These are phyloP conservation scores for Globisporangium iwayamae DNA, from an alignment of 352 stramenopile species.

Conservation along the genomic window DNA sequence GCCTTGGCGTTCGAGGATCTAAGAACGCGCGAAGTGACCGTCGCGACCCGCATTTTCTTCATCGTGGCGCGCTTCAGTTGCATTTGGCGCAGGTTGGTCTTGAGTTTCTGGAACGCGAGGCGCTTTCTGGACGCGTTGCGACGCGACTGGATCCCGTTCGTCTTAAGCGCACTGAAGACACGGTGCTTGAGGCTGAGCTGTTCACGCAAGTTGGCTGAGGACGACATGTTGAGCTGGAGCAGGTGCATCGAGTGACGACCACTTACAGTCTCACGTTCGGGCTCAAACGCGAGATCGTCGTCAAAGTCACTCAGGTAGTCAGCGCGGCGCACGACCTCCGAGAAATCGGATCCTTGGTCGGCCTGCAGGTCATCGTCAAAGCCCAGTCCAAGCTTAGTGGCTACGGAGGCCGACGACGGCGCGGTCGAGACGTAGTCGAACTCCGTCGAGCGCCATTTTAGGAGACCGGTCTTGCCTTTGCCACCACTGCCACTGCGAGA, in stretches of 20 bases:
- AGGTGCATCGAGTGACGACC: constrained; percentile 26
- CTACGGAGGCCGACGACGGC: constrained; percentile 21
- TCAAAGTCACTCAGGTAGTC: constrained; percentile 38
- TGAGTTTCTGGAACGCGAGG: constrained; percentile 34
- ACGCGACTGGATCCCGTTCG: constrained; percentile 16
- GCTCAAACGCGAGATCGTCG: constrained; percentile 19
- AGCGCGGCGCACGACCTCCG: constrained; percentile 43
- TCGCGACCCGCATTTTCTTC: constrained; percentile 5
- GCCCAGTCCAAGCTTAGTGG: constrained; percentile 8
- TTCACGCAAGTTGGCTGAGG: not conserved
- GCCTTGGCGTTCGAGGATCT: not conserved
- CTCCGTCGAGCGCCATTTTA: not conserved
- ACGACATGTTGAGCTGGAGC: constrained; percentile 1
- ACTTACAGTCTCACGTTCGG: constrained; percentile 9
- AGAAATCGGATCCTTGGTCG: constrained; percentile 58
- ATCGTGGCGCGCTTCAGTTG: constrained; percentile 24
- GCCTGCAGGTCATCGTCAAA: constrained; percentile 23
- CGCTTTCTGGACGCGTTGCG: constrained; percentile 36
- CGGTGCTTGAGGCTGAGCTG: constrained; percentile 26
- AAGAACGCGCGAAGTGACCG: not conserved
- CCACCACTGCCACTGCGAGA: not conserved
- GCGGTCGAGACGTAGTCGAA: constrained; percentile 61
- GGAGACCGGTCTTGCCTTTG: not conserved
- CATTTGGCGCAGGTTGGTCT: constrained; percentile 15
- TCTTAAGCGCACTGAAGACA: constrained; percentile 20